phyloP scores from a whole-genome alignment of 2,329 filamentous ascomycete genomes.

The Paradendryphiella salina region DNA sequence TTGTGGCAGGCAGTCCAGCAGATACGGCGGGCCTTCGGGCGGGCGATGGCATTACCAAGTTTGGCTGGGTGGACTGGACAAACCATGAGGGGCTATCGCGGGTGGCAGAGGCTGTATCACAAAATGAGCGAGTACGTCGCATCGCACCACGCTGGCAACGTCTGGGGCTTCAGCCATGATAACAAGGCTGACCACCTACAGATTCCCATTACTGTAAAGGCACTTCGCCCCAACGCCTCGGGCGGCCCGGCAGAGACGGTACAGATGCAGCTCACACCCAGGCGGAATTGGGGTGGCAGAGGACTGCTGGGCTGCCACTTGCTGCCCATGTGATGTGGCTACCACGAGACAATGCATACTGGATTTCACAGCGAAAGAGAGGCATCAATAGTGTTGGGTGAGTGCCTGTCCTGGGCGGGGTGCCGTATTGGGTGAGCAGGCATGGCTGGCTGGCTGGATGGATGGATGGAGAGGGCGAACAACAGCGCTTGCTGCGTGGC shows the following conservation, averaged over 20 bases:
- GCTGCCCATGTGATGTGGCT: slow-evolving; percentile 64
- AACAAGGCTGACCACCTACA: slow-evolving; percentile 47
- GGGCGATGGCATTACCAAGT: slow-evolving; percentile 80
- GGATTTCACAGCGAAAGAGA: not conserved
- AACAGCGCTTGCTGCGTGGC: slow-evolving; percentile 40
- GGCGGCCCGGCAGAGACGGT: slow-evolving; percentile 55
- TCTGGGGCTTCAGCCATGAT: not conserved
- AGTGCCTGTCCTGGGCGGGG: too few species aligned
- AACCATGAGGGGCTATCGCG: slow-evolving; percentile 87
- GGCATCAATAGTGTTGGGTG: too few species aligned
- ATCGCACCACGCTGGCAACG: not conserved
- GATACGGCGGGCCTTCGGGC: slow-evolving; percentile 76
- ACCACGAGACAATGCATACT: not conserved
- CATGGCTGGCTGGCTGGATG: not conserved
- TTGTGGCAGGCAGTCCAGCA: slow-evolving; percentile 78
- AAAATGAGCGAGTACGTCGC: slow-evolving; percentile 79
- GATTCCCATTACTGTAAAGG: slow-evolving; percentile 71
- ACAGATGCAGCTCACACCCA: slow-evolving; percentile 72
- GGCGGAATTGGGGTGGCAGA: slow-evolving; percentile 84
- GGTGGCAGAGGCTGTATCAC: slow-evolving; percentile 86
- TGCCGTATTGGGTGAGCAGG: not conserved
- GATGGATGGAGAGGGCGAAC: slow-evolving; percentile 11
- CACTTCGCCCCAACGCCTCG: slow-evolving; percentile 53
- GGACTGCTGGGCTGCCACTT: slow-evolving; percentile 91
- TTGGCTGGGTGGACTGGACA: slow-evolving; percentile 78